These are phyloP conservation scores for Tricharina praecox DNA, from an alignment of 495 filamentous ascomycete genomes.

Conservation along the genomic window DNA sequence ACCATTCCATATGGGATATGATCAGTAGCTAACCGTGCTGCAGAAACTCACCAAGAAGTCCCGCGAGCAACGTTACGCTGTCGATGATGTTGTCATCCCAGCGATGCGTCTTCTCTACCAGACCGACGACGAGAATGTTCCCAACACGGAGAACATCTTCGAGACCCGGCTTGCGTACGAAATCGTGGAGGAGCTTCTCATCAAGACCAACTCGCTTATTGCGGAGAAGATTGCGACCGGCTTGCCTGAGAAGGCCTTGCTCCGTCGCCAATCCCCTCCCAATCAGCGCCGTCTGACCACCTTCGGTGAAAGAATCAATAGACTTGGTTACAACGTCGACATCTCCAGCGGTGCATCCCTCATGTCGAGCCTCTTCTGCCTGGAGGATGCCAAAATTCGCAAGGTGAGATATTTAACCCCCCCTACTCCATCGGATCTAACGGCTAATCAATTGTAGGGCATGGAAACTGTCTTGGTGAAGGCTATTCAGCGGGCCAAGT, in stretches of 20 bases:
- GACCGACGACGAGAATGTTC: slow-evolving; percentile 96
- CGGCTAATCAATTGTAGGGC: slow-evolving; percentile 34
- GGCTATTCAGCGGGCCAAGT: slow-evolving; percentile 89
- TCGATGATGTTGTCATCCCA: slow-evolving; percentile 58
- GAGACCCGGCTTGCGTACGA: slow-evolving; percentile 78
- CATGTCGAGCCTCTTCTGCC: slow-evolving; percentile 81
- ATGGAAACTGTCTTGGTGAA: slow-evolving; percentile 94
- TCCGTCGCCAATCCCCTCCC: slow-evolving; percentile 70
- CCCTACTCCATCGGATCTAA: too few species aligned
- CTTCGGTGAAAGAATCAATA: slow-evolving; percentile 83
- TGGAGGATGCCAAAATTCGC: slow-evolving; percentile 70
- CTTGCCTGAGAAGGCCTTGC: slow-evolving; percentile 79
- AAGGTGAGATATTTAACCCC: slow-evolving; percentile 39
- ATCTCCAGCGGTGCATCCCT: slow-evolving; percentile 73
- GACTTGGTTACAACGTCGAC: slow-evolving; percentile 76
- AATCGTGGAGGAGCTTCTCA: slow-evolving; percentile 81
- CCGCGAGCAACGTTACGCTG: slow-evolving; percentile 67
- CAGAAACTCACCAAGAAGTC: slow-evolving; percentile 69
- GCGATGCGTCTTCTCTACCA: slow-evolving; percentile 77
- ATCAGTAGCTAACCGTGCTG: not conserved
- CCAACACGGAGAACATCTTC: slow-evolving; percentile 89
- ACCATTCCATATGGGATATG: not conserved
- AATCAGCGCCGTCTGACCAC: slow-evolving; percentile 76
- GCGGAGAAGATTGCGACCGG: slow-evolving; percentile 64
- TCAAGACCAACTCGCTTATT: slow-evolving; percentile 78